Conservation (phyloP, 1,284 basidiomycete genomes). For the Waitea zeae region DNA sequence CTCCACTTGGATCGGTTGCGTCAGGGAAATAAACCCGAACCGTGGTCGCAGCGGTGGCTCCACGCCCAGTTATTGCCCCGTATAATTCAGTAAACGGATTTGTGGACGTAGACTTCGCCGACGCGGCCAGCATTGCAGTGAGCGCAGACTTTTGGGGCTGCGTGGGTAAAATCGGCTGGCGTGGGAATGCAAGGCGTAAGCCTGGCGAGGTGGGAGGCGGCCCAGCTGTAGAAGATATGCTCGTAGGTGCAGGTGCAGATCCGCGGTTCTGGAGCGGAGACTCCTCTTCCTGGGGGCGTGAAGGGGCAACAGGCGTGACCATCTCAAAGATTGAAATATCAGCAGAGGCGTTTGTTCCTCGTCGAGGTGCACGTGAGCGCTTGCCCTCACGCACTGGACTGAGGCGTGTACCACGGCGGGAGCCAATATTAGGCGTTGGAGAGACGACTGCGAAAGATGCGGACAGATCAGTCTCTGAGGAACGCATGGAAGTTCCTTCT, state of each 20-base stretch:
- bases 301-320: background rate
- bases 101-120: constrained; percentile 32
- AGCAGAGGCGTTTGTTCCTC: constrained; percentile 34
- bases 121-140: constrained; percentile 43
- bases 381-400: constrained; percentile 25
- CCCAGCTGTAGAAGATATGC: constrained; percentile 9
- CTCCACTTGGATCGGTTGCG: constrained; percentile 41
- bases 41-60: constrained; percentile 43
- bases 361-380: constrained; percentile 24
- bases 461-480: no score
- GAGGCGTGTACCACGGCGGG: constrained; percentile 2
- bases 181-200: constrained; percentile 24
- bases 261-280: constrained; percentile 20
- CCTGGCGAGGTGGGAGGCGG: constrained; percentile 6
- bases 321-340: background rate
- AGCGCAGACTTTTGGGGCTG: constrained; percentile 36
- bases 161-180: constrained; percentile 25
- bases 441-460: no score
- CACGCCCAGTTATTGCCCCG: constrained; percentile 60
- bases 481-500: no score
- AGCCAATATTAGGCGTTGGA: background rate
- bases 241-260: constrained; percentile 3
- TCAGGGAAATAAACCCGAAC: constrained; percentile 84
- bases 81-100: constrained; percentile 79
- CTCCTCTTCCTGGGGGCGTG: background rate